Evolutionary conservation across 192 early-diverging fungal species (phyloP), one percentile per base, ranked within the genome.

Genomic region (Umbelopsis sp.): DNA sequence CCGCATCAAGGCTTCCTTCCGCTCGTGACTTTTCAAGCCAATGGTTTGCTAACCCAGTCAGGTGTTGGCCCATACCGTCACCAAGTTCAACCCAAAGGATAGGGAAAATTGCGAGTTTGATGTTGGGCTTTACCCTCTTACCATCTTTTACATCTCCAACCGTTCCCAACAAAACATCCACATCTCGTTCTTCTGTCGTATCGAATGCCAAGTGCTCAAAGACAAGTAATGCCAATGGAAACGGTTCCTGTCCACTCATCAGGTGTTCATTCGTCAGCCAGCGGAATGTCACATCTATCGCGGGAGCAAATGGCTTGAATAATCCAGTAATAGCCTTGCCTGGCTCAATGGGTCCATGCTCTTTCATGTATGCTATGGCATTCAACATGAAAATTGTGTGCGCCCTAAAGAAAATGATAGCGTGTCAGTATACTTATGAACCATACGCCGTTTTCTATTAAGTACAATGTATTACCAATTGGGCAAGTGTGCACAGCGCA

Each of bases 311-410:
- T 2, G 56, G 56, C 29, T 22, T 20, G 26, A 62, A 62, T 0
- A 62, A 26, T 5, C 56, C 56, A 34, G 56, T 2, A 14, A 34
- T 12, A 16, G 29, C 25, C 31, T 62, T 62, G 7, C 56, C 56
- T n/a, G 56, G 29, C 17, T 62, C 56, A 31, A 62, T 32, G 17
- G 26, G 56, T 20, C 56, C 56, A 62, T 62, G 2, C 4, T 62
- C 56, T 20, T 62, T 62, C 56, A 62, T 62, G 12, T 62, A 62
- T 11, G 56, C 24, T 36, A 62, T 62, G 17, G 25, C 17, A 20
- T 62, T 62, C 14, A 62, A 16, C 17, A 62, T 62, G 31, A 62
- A 62, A 16, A 62, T 62, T 11, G 56, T 62, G 26, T 62, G 56
- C 31, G 32, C 56, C 56, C 56, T 62, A 36, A 2, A 62, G 3